Evolutionary conservation across 805 yeast species (phyloP), one percentile per base, ranked within the genome.

Genomic region (Saccharomycopsis sp.): DNA sequence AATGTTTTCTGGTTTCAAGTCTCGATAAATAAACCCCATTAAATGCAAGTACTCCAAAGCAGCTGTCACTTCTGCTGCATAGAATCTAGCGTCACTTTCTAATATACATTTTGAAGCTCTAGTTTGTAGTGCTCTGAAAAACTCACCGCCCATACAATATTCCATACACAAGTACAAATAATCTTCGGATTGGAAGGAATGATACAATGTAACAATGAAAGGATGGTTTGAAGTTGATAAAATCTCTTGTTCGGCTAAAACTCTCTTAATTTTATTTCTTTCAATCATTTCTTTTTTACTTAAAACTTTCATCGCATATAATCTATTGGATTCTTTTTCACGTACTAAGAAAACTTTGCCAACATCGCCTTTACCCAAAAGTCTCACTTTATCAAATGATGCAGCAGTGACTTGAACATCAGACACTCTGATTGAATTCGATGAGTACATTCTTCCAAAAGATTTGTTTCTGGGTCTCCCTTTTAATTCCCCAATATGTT

Each of bases 81-180:
- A 93, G 60, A 93, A 93, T 46, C 79, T 71, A 2, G 98, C 97
- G 60, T 89, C 97, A 23, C 69, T 75, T 61, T 93, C 99, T 17
- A 77, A 68, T 11, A 93, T 81, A 53, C 95, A 85, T 59, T 88
- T 86, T 44, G 87, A 77, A 50, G 79, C 81, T 50, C 97, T 72
- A 0, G 97, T 88, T 63, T 93, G 98, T 43, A 93, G 65, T 0
- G 97, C 98, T 48, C 97, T 70, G 69, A 93, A 93, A 57, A 93
- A 93, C 64, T 94, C 98, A 38, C 99, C 99, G 24, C 99, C 99
- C 88, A 93, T 87, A 59, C 99, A 93, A 58, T 90, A 93, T 61
- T 93, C 99, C 96, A 94, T 90, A 64, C 99, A 93, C 33, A 93
- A 73, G 55, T 88, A 93, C 8, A 93, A 64, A 58, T 85, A 79